Evolutionary conservation across 2,329 filamentous ascomycete species (phyloP).

Genomic region (Aspergillus quadricinctus): DNA sequence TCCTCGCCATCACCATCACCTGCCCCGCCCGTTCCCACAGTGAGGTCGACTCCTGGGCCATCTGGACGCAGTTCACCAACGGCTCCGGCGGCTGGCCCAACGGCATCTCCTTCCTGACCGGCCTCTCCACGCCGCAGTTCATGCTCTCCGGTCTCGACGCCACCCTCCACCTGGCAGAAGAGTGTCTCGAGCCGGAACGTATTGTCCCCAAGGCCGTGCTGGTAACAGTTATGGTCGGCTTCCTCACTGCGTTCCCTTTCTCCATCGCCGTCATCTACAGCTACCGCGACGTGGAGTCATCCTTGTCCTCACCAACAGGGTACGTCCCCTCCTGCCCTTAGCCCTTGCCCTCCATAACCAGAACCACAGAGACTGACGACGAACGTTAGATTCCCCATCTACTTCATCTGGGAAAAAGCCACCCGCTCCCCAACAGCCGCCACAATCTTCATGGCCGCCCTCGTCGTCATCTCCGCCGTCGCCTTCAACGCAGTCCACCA

Average conservation of each 20-base stretch:
- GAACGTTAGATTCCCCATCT: conserved; percentile 15
- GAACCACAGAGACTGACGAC: background rate
- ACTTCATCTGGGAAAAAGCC: conserved; percentile 21
- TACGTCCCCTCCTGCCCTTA: too few relatives aligned
- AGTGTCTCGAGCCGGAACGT: conserved; percentile 19
- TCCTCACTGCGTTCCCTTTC: conserved; percentile 20
- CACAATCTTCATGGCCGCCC: conserved; percentile 17
- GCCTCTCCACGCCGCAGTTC: conserved; percentile 21
- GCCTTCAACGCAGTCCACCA: conserved; percentile 22
- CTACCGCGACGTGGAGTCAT: conserved; percentile 8
- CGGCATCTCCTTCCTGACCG: conserved; percentile 21
- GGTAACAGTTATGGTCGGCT: conserved; percentile 16
- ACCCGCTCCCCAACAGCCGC: conserved; percentile 16
- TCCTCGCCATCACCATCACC: conserved; percentile 17
- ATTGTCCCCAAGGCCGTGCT: conserved; percentile 20
- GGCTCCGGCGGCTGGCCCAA: conserved; percentile 21
- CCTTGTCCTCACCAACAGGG: conserved; percentile 15
- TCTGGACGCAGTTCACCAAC: conserved; percentile 17
- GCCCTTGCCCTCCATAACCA: background rate
- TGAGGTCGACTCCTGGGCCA: conserved; percentile 8
- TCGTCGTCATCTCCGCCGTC: conserved; percentile 13
- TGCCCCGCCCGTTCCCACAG: conserved; percentile 16
- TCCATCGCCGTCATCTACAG: conserved; percentile 19
- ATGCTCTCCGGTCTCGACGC: conserved; percentile 23
- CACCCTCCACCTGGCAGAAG: conserved; percentile 20